A percentile compares a stretch with the other conserved stretches of the same genome.
Conservation (phyloP, 2,329 filamentous ascomycete genomes). For the Penicillium decumbens region DNA sequence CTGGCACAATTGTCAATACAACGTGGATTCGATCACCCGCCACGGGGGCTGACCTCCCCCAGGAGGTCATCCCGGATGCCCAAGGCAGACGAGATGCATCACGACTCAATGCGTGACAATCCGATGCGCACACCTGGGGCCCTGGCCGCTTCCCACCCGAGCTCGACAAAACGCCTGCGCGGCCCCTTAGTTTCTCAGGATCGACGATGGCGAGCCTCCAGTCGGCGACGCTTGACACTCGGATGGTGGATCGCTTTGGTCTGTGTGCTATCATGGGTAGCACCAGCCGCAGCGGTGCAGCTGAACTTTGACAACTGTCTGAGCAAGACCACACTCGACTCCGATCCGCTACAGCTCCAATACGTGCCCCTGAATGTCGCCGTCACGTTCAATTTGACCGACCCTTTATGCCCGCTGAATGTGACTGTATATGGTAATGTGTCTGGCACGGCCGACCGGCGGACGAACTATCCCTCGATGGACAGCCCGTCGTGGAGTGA, state of each 20-base stretch:
- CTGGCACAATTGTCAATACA: slow-evolving; percentile 24
- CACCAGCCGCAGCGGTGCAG: slow-evolving; percentile 58
- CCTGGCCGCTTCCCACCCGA: not conserved
- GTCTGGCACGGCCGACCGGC: slow-evolving; percentile 58
- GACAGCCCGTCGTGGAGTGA: slow-evolving; percentile 61
- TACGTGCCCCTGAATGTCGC: slow-evolving; percentile 72
- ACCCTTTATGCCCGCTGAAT: slow-evolving; percentile 61
- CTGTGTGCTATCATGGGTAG: slow-evolving; percentile 20
- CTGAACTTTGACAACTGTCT: slow-evolving; percentile 85
- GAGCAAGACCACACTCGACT: slow-evolving; percentile 53
- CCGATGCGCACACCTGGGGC: slow-evolving; percentile 19
- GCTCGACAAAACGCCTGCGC: not conserved
- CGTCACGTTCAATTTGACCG: slow-evolving; percentile 64
- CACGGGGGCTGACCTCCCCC: slow-evolving; percentile 40
- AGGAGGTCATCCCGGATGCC: slow-evolving; percentile 38
- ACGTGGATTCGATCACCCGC: slow-evolving; percentile 35
- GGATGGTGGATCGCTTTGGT: slow-evolving; percentile 21
- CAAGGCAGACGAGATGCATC: slow-evolving; percentile 30
- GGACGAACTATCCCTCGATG: slow-evolving; percentile 55
- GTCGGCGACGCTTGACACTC: slow-evolving; percentile 17
- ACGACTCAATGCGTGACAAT: slow-evolving; percentile 23
- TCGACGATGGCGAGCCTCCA: slow-evolving; percentile 17
- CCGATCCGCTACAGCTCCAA: slow-evolving; percentile 62
- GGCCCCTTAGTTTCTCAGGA: not conserved
- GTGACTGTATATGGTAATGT: slow-evolving; percentile 90